Conservation (phyloP, 495 filamentous ascomycete species). For the Talaromyces liani region DNA sequence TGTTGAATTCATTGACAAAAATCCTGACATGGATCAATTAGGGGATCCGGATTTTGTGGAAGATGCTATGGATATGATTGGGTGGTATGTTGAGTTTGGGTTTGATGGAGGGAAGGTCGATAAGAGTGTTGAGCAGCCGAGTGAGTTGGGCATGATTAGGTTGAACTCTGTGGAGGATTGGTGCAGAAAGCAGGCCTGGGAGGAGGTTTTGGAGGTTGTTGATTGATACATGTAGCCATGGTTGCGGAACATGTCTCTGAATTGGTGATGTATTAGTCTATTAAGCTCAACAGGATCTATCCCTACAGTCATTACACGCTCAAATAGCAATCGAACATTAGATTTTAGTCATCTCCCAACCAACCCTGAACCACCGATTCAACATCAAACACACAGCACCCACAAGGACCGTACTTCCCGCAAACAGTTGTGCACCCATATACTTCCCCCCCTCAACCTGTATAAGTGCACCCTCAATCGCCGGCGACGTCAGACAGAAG, state of each 20-base stretch:
- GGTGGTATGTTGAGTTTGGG: background rate
- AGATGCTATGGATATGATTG: background rate
- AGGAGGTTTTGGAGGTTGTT: background rate
- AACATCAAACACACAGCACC: conserved; percentile 25
- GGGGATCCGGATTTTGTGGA: background rate
- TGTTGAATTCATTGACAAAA: background rate
- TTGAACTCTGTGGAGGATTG: background rate
- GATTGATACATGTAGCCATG: background rate
- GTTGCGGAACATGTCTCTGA: background rate
- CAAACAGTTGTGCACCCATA: conserved; percentile 41
- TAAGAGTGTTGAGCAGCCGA: background rate
- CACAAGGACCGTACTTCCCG: conserved; percentile 28
- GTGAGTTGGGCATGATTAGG: background rate
- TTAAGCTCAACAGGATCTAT: background rate
- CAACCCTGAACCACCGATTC: conserved; percentile 22
- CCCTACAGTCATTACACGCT: background rate
- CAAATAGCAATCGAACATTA: background rate
- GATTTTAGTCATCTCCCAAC: background rate
- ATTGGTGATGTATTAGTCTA: background rate
- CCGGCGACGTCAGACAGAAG: conserved; percentile 54
- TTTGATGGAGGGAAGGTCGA: background rate
- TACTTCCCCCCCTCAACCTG: conserved; percentile 32
- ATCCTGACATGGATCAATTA: background rate
- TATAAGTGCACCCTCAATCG: conserved; percentile 51
- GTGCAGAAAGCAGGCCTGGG: background rate